A percentile compares a stretch with the other conserved stretches of the same genome.
Conservation (phyloP, 1,284 basidiomycete genomes). For the Leucoagaricus sp. region DNA sequence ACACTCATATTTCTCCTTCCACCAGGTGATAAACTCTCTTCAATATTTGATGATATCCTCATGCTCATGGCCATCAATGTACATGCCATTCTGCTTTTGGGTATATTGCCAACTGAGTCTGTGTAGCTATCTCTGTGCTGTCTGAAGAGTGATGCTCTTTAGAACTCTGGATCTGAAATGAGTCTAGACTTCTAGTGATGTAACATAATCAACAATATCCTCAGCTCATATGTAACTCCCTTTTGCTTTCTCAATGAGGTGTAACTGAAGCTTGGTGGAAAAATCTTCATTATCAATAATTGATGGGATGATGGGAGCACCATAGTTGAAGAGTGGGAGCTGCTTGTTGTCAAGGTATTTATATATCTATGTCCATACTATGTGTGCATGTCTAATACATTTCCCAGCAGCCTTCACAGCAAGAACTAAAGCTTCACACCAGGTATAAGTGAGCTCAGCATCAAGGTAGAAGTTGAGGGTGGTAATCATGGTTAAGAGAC, state of each 20-base stretch:
- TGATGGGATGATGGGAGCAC: background rate
- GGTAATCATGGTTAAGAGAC: no score
- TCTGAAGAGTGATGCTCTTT: background rate
- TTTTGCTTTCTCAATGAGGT: background rate
- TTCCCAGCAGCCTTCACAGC: no score
- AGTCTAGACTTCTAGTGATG: background rate
- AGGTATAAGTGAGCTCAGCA: no score
- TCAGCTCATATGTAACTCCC: background rate
- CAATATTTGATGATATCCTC: conserved; percentile 31
- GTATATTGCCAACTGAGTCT: conserved; percentile 25
- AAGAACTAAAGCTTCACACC: no score
- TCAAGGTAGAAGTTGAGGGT: no score
- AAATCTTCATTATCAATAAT: background rate
- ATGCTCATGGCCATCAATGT: conserved; percentile 34
- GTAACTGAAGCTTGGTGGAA: background rate
- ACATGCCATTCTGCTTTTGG: conserved; percentile 30
- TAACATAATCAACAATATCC: background rate
- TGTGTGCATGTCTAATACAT: no score
- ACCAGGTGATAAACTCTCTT: background rate
- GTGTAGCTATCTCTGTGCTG: conserved; percentile 29
- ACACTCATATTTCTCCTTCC: background rate
- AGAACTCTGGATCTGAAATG: background rate
- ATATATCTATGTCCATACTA: no score
- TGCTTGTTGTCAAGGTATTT: no score
- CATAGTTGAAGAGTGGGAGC: background rate